A percentile compares a stretch with the other conserved stretches of the same genome.
These are phyloP conservation scores for Rhodocollybia butyracea DNA, from an alignment of 768 basidiomycete genomes.

Conservation along the genomic window DNA sequence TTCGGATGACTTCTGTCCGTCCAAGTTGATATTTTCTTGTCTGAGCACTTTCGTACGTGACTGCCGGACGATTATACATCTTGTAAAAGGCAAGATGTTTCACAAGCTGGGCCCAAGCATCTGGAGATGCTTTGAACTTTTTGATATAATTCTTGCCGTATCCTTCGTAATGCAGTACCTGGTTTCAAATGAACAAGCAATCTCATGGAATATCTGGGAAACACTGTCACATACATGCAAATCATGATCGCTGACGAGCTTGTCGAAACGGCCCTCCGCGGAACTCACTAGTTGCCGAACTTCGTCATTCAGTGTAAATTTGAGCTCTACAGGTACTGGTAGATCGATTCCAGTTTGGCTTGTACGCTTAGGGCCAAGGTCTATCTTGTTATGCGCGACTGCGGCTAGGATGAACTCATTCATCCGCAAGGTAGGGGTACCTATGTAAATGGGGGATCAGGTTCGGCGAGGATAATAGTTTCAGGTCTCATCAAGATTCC, in stretches of 20 bases:
- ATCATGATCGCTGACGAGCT: conserved; percentile 75
- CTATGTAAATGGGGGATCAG: too few species aligned
- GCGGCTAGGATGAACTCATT: conserved; percentile 91
- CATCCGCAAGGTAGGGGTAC: conserved; percentile 89
- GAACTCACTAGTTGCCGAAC: conserved; percentile 49
- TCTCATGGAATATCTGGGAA: neutral
- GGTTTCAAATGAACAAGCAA: conserved; percentile 12
- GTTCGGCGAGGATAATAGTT: too few species aligned
- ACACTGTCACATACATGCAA: conserved; percentile 52
- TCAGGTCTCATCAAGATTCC: too few species aligned
- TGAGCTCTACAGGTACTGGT: conserved; percentile 60
- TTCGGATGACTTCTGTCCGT: conserved; percentile 92
- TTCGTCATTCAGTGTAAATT: conserved; percentile 61
- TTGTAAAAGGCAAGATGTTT: conserved; percentile 97
- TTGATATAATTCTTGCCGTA: conserved; percentile 91
- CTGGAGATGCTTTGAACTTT: conserved; percentile 78
- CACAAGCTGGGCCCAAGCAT: conserved; percentile 93
- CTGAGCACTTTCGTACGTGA: conserved; percentile 92
- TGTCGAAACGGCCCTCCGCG: conserved; percentile 69
- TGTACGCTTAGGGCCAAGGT: conserved; percentile 58
- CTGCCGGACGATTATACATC: conserved; percentile 68
- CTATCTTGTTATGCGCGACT: conserved; percentile 67
- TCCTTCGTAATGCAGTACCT: conserved; percentile 81
- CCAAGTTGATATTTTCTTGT: conserved; percentile 90
- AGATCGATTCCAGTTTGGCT: conserved; percentile 35